Conservation (phyloP, 73 alveolate genomes). For the Tetrahymena malaccensis region DNA sequence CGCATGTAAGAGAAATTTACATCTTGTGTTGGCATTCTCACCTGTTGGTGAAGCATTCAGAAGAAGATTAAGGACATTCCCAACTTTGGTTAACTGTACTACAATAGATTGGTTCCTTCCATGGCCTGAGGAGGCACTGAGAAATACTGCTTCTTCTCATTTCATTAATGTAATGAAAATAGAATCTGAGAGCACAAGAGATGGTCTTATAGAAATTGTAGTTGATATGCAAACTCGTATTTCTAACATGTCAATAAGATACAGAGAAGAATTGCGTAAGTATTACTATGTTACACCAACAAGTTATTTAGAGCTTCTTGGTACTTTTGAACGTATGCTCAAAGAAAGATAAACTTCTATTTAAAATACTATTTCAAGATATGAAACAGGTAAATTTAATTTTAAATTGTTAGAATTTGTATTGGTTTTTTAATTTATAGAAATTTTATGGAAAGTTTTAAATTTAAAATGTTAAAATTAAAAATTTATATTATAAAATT, state of each 20-base stretch:
- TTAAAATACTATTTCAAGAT: neutral
- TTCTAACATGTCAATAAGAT: constrained; percentile 64
- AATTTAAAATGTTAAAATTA: no score
- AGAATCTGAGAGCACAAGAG: constrained; percentile 28
- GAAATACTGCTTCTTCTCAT: constrained; percentile 38
- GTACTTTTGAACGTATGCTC: constrained; percentile 80
- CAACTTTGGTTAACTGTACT: constrained; percentile 62
- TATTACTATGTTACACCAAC: constrained; percentile 98
- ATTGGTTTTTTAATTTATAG: neutral
- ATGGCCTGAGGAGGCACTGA: constrained; percentile 65
- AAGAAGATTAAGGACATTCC: constrained; percentile 51
- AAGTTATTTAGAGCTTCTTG: constrained; percentile 90
- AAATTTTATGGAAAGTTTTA: no score
- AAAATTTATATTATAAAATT: no score
- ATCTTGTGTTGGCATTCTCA: constrained; percentile 18
- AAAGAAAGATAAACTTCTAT: constrained; percentile 17
- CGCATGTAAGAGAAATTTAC: constrained; percentile 22
- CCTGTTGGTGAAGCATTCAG: constrained; percentile 61
- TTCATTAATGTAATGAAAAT: neutral
- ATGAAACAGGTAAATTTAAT: neutral
- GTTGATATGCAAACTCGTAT: constrained; percentile 98
- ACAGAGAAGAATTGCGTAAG: constrained; percentile 86
- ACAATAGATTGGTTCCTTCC: constrained; percentile 62
- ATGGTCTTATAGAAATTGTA: constrained; percentile 85
- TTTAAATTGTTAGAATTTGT: neutral